These are phyloP conservation scores for Domatiomyces globalis DNA, from an alignment of 2,329 filamentous ascomycete species.

Conservation along the genomic window DNA sequence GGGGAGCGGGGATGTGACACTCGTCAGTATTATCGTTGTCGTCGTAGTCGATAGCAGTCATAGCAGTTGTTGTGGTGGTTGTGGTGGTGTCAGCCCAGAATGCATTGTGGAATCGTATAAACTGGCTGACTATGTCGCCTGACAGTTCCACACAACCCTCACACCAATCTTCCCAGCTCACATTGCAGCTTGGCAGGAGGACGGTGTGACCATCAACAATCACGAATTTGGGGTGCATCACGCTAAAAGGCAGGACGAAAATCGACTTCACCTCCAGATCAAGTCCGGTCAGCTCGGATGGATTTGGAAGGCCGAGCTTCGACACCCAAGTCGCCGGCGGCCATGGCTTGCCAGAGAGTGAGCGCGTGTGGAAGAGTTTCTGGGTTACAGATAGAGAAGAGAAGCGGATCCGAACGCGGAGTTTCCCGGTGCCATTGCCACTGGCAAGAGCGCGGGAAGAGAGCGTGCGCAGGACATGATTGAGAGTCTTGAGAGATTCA, in stretches of 20 bases:
- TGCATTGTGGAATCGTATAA: conserved; percentile 50
- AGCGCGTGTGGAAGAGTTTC: conserved; percentile 37
- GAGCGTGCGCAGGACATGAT: conserved; percentile 43
- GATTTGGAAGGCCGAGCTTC: conserved; percentile 49
- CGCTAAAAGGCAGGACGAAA: conserved; percentile 65
- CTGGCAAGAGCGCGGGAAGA: conserved; percentile 34
- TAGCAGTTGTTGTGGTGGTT: not conserved
- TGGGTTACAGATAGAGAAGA: conserved; percentile 60
- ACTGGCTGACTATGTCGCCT: conserved; percentile 46
- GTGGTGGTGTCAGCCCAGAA: conserved; percentile 47
- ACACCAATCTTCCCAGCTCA: conserved; percentile 80
- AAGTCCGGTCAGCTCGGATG: conserved; percentile 43
- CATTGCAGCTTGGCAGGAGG: conserved; percentile 65
- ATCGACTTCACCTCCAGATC: conserved; percentile 60
- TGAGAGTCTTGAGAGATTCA: conserved; percentile 43
- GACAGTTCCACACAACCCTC: conserved; percentile 58
- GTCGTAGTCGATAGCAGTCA: too few relatives aligned
- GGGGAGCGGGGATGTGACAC: not conserved
- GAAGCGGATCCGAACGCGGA: conserved; percentile 60
- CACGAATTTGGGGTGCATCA: conserved; percentile 80
- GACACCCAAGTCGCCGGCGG: conserved; percentile 21
- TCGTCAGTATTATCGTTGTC: not conserved
- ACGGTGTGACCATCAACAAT: conserved; percentile 54
- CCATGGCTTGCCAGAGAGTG: not conserved
- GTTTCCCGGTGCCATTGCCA: conserved; percentile 19